Conservation (phyloP, 768 basidiomycete species). For the Mycena belliarum region DNA sequence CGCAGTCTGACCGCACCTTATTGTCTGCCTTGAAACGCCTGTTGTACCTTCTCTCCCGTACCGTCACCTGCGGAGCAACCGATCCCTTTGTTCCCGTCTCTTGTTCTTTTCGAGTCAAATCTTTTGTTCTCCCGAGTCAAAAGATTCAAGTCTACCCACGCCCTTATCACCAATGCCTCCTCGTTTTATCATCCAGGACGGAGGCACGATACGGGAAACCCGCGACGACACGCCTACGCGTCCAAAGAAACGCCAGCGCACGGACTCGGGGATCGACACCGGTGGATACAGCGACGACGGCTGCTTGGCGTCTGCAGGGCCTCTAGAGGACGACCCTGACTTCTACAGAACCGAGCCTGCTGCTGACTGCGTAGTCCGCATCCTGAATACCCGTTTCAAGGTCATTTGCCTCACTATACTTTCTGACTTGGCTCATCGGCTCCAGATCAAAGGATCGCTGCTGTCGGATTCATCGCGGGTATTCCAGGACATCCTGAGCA, state of each 20-base stretch:
- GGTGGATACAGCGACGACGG: conserved; percentile 16
- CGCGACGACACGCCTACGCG: conserved; percentile 23
- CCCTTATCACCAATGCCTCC: conserved; percentile 13
- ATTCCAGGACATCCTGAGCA: conserved; percentile 3
- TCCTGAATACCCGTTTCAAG: conserved; percentile 50
- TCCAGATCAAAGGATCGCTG: conserved; percentile 11
- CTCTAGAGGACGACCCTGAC: conserved; percentile 32
- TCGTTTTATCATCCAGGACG: conserved; percentile 35
- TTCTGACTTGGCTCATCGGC: not conserved
- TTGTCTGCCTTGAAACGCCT: not conserved
- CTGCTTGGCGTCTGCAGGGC: conserved; percentile 6
- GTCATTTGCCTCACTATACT: conserved; percentile 28
- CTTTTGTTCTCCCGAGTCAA: conserved; percentile 17
- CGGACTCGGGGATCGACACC: conserved; percentile 27
- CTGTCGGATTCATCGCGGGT: conserved; percentile 13
- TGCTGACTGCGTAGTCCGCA: conserved; percentile 44
- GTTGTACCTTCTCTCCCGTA: not conserved
- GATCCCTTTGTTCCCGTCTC: conserved; percentile 13
- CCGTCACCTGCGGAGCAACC: not conserved
- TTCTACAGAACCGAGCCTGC: conserved; percentile 40
- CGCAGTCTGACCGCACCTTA: not conserved
- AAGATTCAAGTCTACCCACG: not conserved
- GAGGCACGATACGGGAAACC: conserved; percentile 33
- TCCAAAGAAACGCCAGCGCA: conserved; percentile 31
- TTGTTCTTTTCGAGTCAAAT: too few species aligned